These are phyloP conservation scores for Fusarium praegraminearum DNA, from an alignment of 2,329 filamentous ascomycete genomes.

Conservation along the genomic window DNA sequence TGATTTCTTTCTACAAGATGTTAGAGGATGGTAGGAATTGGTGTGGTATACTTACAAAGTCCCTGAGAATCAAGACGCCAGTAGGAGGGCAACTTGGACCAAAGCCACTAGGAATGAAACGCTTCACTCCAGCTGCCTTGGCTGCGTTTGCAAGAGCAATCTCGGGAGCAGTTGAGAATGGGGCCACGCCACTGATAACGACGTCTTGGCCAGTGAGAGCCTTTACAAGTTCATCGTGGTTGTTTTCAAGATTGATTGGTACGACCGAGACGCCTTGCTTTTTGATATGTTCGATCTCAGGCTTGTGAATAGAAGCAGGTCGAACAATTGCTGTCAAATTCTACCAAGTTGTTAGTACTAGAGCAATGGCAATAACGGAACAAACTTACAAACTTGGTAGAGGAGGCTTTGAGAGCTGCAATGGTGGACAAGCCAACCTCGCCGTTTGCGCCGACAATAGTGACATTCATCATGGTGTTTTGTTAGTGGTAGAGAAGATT, in stretches of 20 bases:
- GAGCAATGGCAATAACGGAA: not conserved
- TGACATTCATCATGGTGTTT: slow-evolving; percentile 29
- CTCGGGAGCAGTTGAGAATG: slow-evolving; percentile 4
- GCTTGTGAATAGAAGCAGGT: slow-evolving; percentile 32
- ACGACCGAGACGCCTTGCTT: slow-evolving; percentile 23
- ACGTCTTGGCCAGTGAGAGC: slow-evolving; percentile 26
- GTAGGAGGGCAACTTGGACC: slow-evolving; percentile 19
- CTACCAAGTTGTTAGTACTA: not conserved
- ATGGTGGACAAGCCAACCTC: slow-evolving; percentile 32
- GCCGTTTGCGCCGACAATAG: slow-evolving; percentile 37
- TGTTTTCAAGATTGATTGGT: slow-evolving; percentile 11
- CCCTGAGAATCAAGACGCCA: slow-evolving; percentile 27
- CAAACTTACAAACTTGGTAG: slow-evolving; percentile 27
- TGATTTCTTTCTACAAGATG: slow-evolving; percentile 58
- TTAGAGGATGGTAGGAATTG: not conserved
- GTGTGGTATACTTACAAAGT: not conserved
- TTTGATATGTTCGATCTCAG: slow-evolving; percentile 16
- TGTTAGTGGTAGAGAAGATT: not conserved
- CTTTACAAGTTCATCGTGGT: slow-evolving; percentile 25
- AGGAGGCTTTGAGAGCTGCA: slow-evolving; percentile 18
- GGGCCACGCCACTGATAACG: slow-evolving; percentile 20
- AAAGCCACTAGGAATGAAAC: slow-evolving; percentile 32
- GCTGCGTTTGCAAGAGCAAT: slow-evolving; percentile 26
- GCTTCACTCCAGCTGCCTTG: slow-evolving; percentile 33
- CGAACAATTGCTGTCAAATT: slow-evolving; percentile 31